A percentile compares a stretch with the other conserved stretches of the same genome.
Conservation (phyloP, 768 basidiomycete species). For the Phaffia tasmanica region DNA sequence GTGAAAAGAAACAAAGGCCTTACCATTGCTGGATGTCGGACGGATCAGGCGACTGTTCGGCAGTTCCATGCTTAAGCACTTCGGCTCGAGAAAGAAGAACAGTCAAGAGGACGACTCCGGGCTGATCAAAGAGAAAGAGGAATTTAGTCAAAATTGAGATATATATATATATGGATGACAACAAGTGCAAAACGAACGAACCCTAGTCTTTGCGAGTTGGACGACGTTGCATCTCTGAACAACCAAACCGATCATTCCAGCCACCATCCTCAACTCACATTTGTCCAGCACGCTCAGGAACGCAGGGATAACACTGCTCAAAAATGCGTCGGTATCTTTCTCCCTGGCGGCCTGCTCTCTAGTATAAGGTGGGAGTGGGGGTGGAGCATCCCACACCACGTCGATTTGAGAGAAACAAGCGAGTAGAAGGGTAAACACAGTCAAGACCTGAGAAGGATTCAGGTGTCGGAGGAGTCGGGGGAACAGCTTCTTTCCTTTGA, state of each 20-base stretch:
- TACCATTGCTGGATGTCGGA: conserved; percentile 67
- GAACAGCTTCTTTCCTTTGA: conserved; percentile 86
- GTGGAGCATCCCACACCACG: conserved; percentile 68
- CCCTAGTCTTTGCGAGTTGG: conserved; percentile 65
- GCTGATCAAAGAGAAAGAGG: conserved; percentile 44
- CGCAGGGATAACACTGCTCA: conserved; percentile 73
- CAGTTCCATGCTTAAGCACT: conserved; percentile 65
- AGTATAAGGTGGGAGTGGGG: conserved; percentile 45
- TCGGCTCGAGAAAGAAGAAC: conserved; percentile 87
- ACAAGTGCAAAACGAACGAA: conserved; percentile 39
- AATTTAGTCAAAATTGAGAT: not conserved
- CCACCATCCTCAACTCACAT: conserved; percentile 67
- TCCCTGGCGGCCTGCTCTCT: conserved; percentile 51
- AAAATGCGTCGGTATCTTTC: conserved; percentile 78
- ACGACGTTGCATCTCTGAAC: conserved; percentile 67
- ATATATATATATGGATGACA: not conserved
- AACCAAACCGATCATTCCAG: conserved; percentile 72
- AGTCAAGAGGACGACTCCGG: conserved; percentile 81
- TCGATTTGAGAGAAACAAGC: conserved; percentile 92
- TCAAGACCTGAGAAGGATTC: conserved; percentile 64
- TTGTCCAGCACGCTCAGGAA: conserved; percentile 70
- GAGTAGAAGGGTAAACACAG: conserved; percentile 77
- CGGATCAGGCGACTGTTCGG: conserved; percentile 50
- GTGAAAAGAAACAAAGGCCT: conserved; percentile 15
- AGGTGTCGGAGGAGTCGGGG: conserved; percentile 80